Evolutionary conservation across 2,329 filamentous ascomycete species (phyloP).

Genomic region (Colletotrichum tofieldiae): DNA sequence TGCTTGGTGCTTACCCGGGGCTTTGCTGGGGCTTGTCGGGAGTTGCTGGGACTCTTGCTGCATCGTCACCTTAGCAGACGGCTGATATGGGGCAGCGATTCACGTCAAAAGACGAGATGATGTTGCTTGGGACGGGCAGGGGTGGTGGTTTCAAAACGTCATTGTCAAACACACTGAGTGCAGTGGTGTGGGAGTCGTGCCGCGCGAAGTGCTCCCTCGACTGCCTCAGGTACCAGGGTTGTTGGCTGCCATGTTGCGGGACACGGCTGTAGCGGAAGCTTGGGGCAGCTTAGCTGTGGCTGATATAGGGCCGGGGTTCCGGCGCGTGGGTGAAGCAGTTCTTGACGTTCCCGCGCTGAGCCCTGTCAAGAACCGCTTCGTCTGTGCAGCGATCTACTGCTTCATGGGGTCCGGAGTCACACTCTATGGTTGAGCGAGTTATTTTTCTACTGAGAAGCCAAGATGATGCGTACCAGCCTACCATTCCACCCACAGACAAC

Average conservation of each 20-base stretch:
- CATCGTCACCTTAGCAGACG: constrained; percentile 25
- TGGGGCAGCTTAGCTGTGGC: constrained; percentile 35
- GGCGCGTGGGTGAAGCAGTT: constrained; percentile 21
- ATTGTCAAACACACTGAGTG: constrained; percentile 43
- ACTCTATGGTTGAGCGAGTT: constrained; percentile 17
- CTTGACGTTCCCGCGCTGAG: constrained; percentile 36
- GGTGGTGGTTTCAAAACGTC: constrained; percentile 43
- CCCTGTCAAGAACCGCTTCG: constrained; percentile 31
- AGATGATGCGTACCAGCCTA: constrained; percentile 11
- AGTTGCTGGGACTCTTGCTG: constrained; percentile 14
- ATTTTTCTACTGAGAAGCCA: constrained; percentile 5
- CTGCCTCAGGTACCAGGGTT: constrained; percentile 30
- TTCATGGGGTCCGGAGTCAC: constrained; percentile 19
- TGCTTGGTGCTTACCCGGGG: constrained; percentile 22
- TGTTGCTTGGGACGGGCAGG: constrained; percentile 30
- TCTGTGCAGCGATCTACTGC: constrained; percentile 41
- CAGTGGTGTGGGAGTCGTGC: constrained; percentile 42
- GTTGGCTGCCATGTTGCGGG: constrained; percentile 32
- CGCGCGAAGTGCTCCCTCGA: constrained; percentile 35
- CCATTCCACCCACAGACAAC: constrained; percentile 13
- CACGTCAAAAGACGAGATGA: constrained; percentile 36
- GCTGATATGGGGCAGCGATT: constrained; percentile 37
- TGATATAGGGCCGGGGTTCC: constrained; percentile 38
- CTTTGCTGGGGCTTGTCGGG: constrained; percentile 19
- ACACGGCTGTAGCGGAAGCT: constrained; percentile 38